Base-by-base conservation (phyloP, 2,329 filamentous ascomycete genomes). In the Fusarium cicatricum region DNA sequence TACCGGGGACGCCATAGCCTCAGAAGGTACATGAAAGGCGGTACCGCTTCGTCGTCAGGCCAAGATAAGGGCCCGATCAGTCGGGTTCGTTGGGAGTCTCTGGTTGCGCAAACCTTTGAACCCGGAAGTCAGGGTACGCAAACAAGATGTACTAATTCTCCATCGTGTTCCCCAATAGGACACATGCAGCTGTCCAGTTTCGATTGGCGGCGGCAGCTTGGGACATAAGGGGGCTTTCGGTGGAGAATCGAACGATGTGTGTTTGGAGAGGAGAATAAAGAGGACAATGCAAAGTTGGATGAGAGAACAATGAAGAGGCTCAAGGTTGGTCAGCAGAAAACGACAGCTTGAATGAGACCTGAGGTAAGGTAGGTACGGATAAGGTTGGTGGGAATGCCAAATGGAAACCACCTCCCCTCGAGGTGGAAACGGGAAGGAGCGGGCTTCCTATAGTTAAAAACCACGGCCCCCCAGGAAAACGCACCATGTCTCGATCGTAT, bases 1-100 rank as follows among this genome's bases (percentile, higher is more conserved):
- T n/a, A 28, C 36, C 50, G 40, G 37, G 41, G 51, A 32, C 61
- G 61, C 49, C 55, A 62, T 56, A 37, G 57, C 50, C 58, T 58
- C 42, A 23, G 46, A 37, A 32, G 37, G 31, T 51, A 49, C 47
- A 55, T 51, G 29, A 41, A 26, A 41, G 26, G 17, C n/a, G 17
- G 36, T 51, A 37, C 38, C 42, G 51, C 31, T 19, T 38, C 23
- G 34, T 29, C 12, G 55, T 47, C 32, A 52, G 47, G 38, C 26
- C 15, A 42, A 16, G 26, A 39, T 33, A 19, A 28, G 23, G 28
- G 33, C 38, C 51, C 38, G 15, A 15, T 36, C 29, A 43, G 29
- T 14, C 19, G 37, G 38, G 19, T 4, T 33, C 15, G 11, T 26
- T 36, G 10, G 23, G 29, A 41, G 21, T n/a, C 12, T 51, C 21